Percentiles rank a stretch among this genome's conserved stretches.
Evolutionary conservation across 352 stramenopile genomes (phyloP).

Genomic region (Phytophthora idaei): DNA sequence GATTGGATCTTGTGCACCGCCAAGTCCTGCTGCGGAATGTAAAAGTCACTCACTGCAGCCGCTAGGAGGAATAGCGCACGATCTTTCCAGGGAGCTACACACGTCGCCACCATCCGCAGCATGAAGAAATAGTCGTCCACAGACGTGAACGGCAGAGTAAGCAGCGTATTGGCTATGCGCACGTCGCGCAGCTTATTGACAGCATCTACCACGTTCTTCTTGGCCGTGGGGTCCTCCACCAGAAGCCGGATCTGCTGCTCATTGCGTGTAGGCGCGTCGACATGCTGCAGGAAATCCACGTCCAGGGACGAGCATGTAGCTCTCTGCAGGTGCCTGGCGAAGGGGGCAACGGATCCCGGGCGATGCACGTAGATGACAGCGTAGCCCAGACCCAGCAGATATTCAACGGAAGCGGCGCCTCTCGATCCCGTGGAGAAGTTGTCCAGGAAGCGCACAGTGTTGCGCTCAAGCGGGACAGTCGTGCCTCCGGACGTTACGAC

Average conservation of each 20-base stretch:
- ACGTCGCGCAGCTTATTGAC: constrained; percentile 56
- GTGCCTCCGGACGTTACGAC: constrained; percentile 96
- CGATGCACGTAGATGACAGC: constrained; percentile 97
- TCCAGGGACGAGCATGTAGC: constrained; percentile 63
- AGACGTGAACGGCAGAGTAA: constrained; percentile 93
- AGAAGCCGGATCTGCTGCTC: constrained; percentile 46
- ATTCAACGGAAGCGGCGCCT: constrained; percentile 84
- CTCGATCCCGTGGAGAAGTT: constrained; percentile 97
- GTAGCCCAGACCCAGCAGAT: constrained; percentile 95
- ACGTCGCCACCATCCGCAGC: constrained; percentile 83
- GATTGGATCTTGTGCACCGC: constrained; percentile 98
- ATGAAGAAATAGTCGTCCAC: constrained; percentile 97
- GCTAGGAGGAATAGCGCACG: constrained; percentile 93
- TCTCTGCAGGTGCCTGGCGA: constrained; percentile 74
- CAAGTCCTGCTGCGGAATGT: constrained; percentile 92
- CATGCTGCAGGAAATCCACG: constrained; percentile 71
- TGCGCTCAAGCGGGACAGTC: constrained; percentile 94
- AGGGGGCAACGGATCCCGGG: constrained; percentile 84
- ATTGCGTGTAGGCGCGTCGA: constrained; percentile 32
- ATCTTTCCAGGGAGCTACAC: constrained; percentile 64
- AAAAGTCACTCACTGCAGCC: constrained; percentile 99
- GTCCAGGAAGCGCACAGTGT: constrained; percentile 97
- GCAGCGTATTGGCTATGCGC: constrained; percentile 54
- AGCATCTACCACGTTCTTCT: constrained; percentile 55
- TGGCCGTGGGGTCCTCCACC: constrained; percentile 41